Evolutionary conservation across 1,284 basidiomycete species (phyloP).

Genomic region (Veloboletus limbatus): DNA sequence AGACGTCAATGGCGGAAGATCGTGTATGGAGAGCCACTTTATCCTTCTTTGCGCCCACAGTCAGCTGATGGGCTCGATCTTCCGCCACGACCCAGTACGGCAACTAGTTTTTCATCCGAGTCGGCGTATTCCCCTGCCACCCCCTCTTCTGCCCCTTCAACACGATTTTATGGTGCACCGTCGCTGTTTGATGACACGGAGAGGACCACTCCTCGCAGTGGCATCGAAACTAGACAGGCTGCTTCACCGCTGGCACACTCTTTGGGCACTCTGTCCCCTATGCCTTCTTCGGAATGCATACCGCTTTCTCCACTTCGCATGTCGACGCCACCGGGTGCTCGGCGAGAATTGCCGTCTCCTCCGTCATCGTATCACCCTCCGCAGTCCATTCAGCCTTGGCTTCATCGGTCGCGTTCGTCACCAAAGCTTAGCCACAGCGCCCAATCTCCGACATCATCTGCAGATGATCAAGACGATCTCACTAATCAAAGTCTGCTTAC

Average conservation of each 20-base stretch:
- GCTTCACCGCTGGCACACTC: slow-evolving; percentile 23
- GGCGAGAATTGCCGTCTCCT: slow-evolving; percentile 30
- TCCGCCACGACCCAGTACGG: slow-evolving; percentile 29
- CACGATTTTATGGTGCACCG: slow-evolving; percentile 22
- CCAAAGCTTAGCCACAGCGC: slow-evolving; percentile 24
- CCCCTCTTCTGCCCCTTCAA: slow-evolving; percentile 31
- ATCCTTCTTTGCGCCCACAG: slow-evolving; percentile 35
- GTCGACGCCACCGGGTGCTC: slow-evolving; percentile 16
- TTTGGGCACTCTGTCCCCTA: slow-evolving; percentile 28
- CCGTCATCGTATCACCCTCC: slow-evolving; percentile 35
- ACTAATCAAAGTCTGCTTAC: slow-evolving; percentile 11
- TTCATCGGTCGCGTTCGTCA: slow-evolving; percentile 34
- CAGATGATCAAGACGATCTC: slow-evolving; percentile 25
- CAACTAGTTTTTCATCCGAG: slow-evolving; percentile 34
- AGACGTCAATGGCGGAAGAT: slow-evolving; percentile 40
- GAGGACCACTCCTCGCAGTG: slow-evolving; percentile 9
- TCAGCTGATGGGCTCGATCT: slow-evolving; percentile 32
- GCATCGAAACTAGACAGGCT: slow-evolving; percentile 6
- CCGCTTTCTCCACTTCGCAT: slow-evolving; percentile 24
- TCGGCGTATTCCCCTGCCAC: slow-evolving; percentile 33
- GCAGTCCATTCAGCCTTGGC: slow-evolving; percentile 28
- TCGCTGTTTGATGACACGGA: slow-evolving; percentile 28
- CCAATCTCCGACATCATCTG: slow-evolving; percentile 11
- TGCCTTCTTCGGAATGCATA: slow-evolving; percentile 33
- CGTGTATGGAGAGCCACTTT: slow-evolving; percentile 40